phyloP scores from a whole-genome alignment of 2,329 filamentous ascomycete genomes.

The Alternaria metachromatica region DNA sequence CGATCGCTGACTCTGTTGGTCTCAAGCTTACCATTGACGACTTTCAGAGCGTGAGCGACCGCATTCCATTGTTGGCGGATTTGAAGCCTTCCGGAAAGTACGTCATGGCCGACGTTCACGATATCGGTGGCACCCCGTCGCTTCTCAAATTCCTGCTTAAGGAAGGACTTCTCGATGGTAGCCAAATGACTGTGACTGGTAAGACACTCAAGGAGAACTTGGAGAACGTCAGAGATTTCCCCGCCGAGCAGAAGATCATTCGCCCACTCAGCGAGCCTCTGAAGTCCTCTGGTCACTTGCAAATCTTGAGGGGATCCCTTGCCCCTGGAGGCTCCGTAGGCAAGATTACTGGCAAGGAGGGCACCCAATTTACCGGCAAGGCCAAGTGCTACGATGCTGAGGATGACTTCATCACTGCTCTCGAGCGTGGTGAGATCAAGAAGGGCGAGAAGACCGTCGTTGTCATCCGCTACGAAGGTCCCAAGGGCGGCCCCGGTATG shows the following conservation, averaged over 20 bases:
- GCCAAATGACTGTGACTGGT: constrained; percentile 58
- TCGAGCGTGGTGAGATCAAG: constrained; percentile 72
- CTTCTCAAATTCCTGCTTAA: constrained; percentile 59
- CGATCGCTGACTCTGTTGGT: constrained; percentile 58
- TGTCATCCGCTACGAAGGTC: constrained; percentile 76
- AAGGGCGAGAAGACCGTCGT: constrained; percentile 80
- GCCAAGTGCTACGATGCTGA: constrained; percentile 75
- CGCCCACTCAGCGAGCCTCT: constrained; percentile 72
- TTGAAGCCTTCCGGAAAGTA: constrained; percentile 61
- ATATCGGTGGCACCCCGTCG: constrained; percentile 58
- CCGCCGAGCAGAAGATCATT: constrained; percentile 73
- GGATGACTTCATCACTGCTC: constrained; percentile 70
- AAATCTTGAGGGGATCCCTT: constrained; percentile 73
- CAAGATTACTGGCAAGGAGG: constrained; percentile 81
- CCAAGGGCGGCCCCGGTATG: constrained; percentile 77
- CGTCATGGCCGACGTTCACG: constrained; percentile 66
- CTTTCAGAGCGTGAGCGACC: constrained; percentile 59
- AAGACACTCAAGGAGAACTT: constrained; percentile 59
- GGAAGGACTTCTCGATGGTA: constrained; percentile 58
- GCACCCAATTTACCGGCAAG: constrained; percentile 70
- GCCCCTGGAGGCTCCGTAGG: constrained; percentile 74
- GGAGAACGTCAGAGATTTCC: constrained; percentile 67
- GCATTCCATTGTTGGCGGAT: constrained; percentile 59
- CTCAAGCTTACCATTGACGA: constrained; percentile 60
- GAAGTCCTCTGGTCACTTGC: constrained; percentile 74